Conservation (phyloP, 495 filamentous ascomycete genomes). For the Glutinoglossum americanum region DNA sequence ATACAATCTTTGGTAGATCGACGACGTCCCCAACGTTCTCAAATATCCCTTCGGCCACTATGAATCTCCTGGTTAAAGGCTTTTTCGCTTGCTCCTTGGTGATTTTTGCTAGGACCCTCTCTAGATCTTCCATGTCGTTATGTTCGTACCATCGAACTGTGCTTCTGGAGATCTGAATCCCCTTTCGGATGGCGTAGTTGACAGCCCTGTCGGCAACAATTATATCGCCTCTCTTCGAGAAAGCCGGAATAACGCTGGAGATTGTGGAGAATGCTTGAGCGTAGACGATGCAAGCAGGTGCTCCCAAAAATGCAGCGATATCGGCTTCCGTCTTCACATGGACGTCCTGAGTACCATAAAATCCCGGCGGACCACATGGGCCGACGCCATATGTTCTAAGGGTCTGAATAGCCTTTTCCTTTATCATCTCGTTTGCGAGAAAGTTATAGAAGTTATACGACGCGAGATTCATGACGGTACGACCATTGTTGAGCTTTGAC, state of each 20-base stretch:
- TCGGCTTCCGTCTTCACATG: slow-evolving; percentile 94
- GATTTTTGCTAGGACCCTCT: slow-evolving; percentile 65
- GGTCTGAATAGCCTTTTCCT: slow-evolving; percentile 83
- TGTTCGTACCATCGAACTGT: slow-evolving; percentile 88
- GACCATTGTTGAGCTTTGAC: slow-evolving; percentile 70
- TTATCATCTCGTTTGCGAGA: slow-evolving; percentile 71
- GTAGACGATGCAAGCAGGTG: slow-evolving; percentile 77
- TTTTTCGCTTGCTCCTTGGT: slow-evolving; percentile 72
- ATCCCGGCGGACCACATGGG: slow-evolving; percentile 86
- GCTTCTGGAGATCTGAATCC: slow-evolving; percentile 79
- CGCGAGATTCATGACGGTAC: slow-evolving; percentile 76
- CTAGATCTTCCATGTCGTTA: slow-evolving; percentile 85
- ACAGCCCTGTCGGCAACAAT: slow-evolving; percentile 94
- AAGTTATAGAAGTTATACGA: slow-evolving; percentile 97
- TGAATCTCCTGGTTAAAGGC: slow-evolving; percentile 78
- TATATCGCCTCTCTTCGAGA: slow-evolving; percentile 91
- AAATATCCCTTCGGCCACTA: slow-evolving; percentile 89
- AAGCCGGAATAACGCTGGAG: slow-evolving; percentile 80
- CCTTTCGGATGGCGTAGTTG: slow-evolving; percentile 85
- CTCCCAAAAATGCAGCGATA: slow-evolving; percentile 72
- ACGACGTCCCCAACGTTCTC: slow-evolving; percentile 75
- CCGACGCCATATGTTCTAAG: slow-evolving; percentile 90
- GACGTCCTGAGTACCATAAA: slow-evolving; percentile 97
- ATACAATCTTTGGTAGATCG: slow-evolving; percentile 64
- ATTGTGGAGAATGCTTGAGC: slow-evolving; percentile 91